A percentile compares a stretch with the other conserved stretches of the same genome.
phyloP scores from a whole-genome alignment of 2,329 filamentous ascomycete genomes.

The Trichophyton simii region DNA sequence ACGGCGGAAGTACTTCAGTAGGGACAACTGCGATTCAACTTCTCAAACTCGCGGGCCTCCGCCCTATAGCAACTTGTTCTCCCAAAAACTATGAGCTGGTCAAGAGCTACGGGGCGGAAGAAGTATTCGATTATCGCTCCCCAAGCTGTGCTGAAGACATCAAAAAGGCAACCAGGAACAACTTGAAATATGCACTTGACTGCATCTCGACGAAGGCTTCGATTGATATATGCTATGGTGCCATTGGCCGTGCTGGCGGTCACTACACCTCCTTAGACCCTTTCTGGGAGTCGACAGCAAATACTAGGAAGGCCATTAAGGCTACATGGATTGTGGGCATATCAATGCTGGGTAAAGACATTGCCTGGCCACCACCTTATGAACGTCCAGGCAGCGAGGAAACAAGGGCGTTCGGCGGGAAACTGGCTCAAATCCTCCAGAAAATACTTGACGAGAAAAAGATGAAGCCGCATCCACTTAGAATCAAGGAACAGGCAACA shows the following conservation, averaged over 20 bases:
- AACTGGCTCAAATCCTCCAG: background rate
- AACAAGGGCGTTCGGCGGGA: background rate
- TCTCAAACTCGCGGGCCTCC: slow-evolving; percentile 21
- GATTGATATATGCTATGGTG: slow-evolving; percentile 15
- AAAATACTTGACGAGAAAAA: slow-evolving; percentile 5
- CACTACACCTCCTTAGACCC: slow-evolving; percentile 16
- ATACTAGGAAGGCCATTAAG: slow-evolving; percentile 7
- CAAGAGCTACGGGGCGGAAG: slow-evolving; percentile 24
- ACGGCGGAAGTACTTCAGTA: slow-evolving; percentile 34
- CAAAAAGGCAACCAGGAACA: slow-evolving; percentile 14
- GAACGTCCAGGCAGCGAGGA: slow-evolving; percentile 6
- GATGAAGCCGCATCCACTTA: slow-evolving; percentile 4
- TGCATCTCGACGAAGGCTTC: slow-evolving; percentile 9
- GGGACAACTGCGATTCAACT: slow-evolving; percentile 29
- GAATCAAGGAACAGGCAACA: background rate
- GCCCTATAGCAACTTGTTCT: slow-evolving; percentile 25
- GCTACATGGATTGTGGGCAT: slow-evolving; percentile 14
- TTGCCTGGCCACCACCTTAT: slow-evolving; percentile 9
- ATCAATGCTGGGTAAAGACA: slow-evolving; percentile 11
- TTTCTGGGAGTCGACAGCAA: background rate
- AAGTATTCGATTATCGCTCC: slow-evolving; percentile 21
- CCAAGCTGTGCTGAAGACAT: slow-evolving; percentile 10
- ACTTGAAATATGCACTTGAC: slow-evolving; percentile 12
- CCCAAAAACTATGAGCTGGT: slow-evolving; percentile 24
- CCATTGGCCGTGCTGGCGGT: slow-evolving; percentile 16